These are phyloP conservation scores for Oryza meridionalis DNA, from an alignment of 176 grass and related monocot genomes.

Conservation along the genomic window DNA sequence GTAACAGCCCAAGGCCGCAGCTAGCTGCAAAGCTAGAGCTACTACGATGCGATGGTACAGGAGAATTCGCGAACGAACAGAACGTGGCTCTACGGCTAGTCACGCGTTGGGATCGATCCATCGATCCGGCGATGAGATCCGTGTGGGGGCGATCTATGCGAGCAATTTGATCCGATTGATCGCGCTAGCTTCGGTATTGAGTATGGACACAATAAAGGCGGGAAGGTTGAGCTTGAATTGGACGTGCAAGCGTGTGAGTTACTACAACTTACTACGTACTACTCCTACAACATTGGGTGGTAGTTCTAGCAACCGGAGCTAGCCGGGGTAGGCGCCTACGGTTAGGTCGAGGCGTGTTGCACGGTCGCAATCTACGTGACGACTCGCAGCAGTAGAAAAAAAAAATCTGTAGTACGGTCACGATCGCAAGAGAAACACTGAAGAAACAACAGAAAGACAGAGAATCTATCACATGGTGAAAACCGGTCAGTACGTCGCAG, in stretches of 20 bases:
- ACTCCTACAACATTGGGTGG: too few species aligned
- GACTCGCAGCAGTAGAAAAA: background rate
- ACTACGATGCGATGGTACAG: background rate
- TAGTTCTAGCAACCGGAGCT: too few species aligned
- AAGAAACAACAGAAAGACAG: background rate
- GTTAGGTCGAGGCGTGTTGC: conserved; percentile 16
- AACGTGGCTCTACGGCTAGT: background rate
- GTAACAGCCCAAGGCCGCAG: background rate
- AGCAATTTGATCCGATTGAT: background rate
- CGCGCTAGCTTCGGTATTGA: background rate
- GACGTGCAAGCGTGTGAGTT: background rate
- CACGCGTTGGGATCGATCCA: background rate
- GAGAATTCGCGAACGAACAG: background rate
- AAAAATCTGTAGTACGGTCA: background rate
- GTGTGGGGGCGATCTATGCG: background rate
- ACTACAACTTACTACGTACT: background rate
- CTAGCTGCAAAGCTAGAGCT: too few species aligned
- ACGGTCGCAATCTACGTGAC: conserved; percentile 35
- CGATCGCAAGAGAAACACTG: background rate
- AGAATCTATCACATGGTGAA: conserved; percentile 7
- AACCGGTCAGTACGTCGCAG: background rate
- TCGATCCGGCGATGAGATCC: background rate
- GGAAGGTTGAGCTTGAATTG: conserved; percentile 23
- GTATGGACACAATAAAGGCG: conserved; percentile 21
- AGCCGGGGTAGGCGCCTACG: background rate